Evolutionary conservation across 2,329 filamentous ascomycete genomes (phyloP), one percentile per base, ranked within the genome.

Genomic region (Calonectria ilicicola): DNA sequence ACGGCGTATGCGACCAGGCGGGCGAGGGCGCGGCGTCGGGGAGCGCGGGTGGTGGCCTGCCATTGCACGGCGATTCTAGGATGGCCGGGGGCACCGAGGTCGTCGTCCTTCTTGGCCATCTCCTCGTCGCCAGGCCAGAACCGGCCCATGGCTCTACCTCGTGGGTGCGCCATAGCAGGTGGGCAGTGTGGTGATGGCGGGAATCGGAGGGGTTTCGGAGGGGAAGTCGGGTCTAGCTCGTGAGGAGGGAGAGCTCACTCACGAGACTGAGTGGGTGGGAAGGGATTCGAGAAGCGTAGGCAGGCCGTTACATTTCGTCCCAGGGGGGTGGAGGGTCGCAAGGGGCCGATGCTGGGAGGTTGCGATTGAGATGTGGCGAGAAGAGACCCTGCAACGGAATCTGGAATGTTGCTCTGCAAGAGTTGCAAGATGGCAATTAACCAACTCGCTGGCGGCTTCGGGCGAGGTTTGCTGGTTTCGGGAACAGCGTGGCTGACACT

Each of bases 81-180:
- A 76, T 79, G 78, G 77, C 75, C 74, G 6, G 77, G 77, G 15
- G 67, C 35, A 40, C 77, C 75, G 32, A 87, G 85, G 80, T 92
- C 90, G 80, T 92, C 90, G 80, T 91, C 86, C 82, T 91, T 91
- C 82, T 92, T 92, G 65, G 87, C 88, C 81, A 90, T 83, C 76
- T 90, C 89, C 77, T 90, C 89, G 76, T 91, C 87, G 78, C 84
- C 86, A 71, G 86, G 80, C 82, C 88, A 89, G 67, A 88, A 81
- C 72, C 85, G 81, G 60, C 81, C 79, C 68, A 77, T 71, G 60
- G 82, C 75, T 74, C 81, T 81, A 56, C 80, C 79, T 73, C 82
- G 81, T 46, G 75, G 69, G 67, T 77, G 77, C 74, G 82, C 83
- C 85, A 89, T 87, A 74, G 60, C 23, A 35, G 70, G 67, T 21